Evolutionary conservation across 2,329 filamentous ascomycete genomes (phyloP).

Genomic region (Penicillium hesseltinei): DNA sequence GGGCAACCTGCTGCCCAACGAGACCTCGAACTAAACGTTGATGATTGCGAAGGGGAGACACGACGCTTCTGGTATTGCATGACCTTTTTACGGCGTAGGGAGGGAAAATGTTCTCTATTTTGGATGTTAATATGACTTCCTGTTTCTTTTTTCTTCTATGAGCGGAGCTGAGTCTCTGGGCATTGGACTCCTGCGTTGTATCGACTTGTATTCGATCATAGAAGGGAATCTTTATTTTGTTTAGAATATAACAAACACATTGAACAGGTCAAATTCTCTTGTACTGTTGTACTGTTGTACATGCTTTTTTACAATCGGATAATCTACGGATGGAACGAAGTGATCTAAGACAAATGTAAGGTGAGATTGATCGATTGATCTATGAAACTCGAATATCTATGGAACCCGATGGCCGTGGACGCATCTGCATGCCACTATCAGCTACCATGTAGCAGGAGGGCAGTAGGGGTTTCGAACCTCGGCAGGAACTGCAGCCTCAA

Average conservation of each 20-base stretch:
- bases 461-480: background rate
- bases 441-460: background rate
- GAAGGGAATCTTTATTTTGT: conserved; percentile 17
- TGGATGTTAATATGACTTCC: conserved; percentile 41
- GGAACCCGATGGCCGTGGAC: background rate
- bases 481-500: background rate
- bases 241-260: conserved; percentile 11
- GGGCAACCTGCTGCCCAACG: conserved; percentile 62
- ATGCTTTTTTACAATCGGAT: background rate
- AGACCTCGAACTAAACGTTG: conserved; percentile 40
- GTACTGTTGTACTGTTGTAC: background rate
- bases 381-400: background rate
- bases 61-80: conserved; percentile 40
- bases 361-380: background rate
- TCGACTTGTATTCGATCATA: conserved; percentile 24
- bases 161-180: conserved; percentile 26
- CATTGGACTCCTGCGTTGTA: conserved; percentile 13
- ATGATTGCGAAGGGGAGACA: conserved; percentile 26
- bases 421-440: background rate
- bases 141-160: conserved; percentile 34
- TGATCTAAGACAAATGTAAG: background rate
- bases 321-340: background rate
- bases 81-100: conserved; percentile 45
- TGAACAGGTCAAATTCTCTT: conserved; percentile 4
- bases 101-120: conserved; percentile 42